Evolutionary conservation across 2,329 filamentous ascomycete genomes (phyloP).

Genomic region (Fragosphaeria purpurea): DNA sequence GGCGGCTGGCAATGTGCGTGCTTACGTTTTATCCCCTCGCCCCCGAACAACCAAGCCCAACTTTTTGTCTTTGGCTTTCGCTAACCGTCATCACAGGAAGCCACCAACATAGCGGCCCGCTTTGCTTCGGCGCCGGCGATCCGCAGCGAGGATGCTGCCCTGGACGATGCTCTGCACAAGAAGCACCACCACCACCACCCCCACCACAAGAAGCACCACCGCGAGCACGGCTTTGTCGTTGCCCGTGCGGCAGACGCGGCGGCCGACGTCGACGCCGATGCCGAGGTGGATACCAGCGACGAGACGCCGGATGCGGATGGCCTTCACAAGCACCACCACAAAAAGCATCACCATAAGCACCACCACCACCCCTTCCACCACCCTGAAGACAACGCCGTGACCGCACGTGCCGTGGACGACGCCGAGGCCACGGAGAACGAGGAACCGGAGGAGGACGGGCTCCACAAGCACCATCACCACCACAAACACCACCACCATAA

Average conservation of each 20-base stretch:
- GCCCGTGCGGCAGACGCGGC: not conserved
- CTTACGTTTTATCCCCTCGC: not conserved
- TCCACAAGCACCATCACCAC: conserved; percentile 3
- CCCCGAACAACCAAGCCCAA: too few relatives aligned
- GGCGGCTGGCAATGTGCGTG: not conserved
- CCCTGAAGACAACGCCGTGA: too few relatives aligned
- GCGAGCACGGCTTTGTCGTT: not conserved
- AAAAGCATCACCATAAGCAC: conserved; percentile 1
- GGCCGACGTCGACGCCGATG: not conserved
- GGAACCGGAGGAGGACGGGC: not conserved
- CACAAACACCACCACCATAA: conserved; percentile 2
- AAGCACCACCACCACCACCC: conserved; percentile 2
- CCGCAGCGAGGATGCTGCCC: conserved; percentile 1
- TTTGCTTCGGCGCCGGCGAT: not conserved
- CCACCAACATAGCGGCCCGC: not conserved
- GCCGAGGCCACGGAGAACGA: not conserved
- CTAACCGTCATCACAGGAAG: not conserved
- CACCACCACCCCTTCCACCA: not conserved
- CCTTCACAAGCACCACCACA: not conserved
- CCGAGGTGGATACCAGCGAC: not conserved
- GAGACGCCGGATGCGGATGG: not conserved
- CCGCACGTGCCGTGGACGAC: not conserved
- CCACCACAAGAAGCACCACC: not conserved
- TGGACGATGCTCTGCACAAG: conserved; percentile 1
- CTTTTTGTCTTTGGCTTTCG: not conserved